These are phyloP conservation scores for Citrus mangshanensis DNA, from an alignment of 345 rosid genomes.

Conservation along the genomic window DNA sequence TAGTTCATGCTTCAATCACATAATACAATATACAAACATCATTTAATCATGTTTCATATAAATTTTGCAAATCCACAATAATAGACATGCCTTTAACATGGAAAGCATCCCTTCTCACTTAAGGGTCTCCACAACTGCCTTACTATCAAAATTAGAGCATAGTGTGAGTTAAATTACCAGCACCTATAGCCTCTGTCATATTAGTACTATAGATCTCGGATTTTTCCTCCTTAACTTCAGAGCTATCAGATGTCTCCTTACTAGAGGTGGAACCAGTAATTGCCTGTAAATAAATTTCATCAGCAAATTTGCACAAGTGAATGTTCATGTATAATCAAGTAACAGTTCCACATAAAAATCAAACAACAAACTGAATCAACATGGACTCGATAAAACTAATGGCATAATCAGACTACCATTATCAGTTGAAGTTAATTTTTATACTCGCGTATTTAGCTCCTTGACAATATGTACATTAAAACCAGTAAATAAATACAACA, in stretches of 20 bases:
- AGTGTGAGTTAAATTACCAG: slow-evolving; percentile 47
- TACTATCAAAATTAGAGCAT: slow-evolving; percentile 1
- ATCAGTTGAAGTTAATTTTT: not conserved
- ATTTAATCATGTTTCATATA: not conserved
- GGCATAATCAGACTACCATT: not conserved
- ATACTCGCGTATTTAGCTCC: not conserved
- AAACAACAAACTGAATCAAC: not conserved
- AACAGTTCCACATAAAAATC: not conserved
- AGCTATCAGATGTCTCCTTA: slow-evolving; percentile 38
- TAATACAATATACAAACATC: not conserved
- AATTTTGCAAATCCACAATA: not conserved
- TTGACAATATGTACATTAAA: not conserved
- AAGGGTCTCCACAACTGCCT: not conserved
- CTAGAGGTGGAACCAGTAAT: slow-evolving; percentile 63
- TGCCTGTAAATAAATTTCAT: slow-evolving; percentile 39
- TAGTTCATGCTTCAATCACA: not conserved
- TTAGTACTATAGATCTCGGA: slow-evolving; percentile 76
- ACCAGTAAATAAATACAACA: not conserved
- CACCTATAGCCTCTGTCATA: slow-evolving; percentile 99
- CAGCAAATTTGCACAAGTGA: not conserved
- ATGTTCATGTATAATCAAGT: not conserved
- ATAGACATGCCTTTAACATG: not conserved
- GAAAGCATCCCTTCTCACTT: not conserved
- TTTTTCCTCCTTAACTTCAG: slow-evolving; percentile 49
- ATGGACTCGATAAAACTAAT: not conserved